Evolutionary conservation across 192 early-diverging fungal genomes (phyloP).

Genomic region (Glomus cerebriforme): DNA sequence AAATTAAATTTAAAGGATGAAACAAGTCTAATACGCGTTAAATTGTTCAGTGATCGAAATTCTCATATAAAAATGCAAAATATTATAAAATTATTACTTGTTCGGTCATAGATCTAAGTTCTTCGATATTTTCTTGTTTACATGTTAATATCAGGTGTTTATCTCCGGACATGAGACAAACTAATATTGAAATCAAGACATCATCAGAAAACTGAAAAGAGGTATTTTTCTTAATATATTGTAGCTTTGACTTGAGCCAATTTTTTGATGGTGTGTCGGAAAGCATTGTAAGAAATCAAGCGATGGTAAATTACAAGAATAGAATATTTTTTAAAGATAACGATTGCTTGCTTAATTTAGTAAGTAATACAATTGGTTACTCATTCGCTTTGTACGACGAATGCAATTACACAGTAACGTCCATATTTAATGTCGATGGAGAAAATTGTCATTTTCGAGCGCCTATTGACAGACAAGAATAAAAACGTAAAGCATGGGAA

Average conservation of each 20-base stretch:
- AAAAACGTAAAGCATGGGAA: constrained; percentile 40
- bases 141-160: constrained; percentile 55
- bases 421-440: neutral
- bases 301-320: neutral
- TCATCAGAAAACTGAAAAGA: constrained; percentile 53
- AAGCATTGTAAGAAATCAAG: neutral
- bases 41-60: neutral
- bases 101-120: constrained; percentile 49
- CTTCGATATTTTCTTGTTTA: constrained; percentile 38
- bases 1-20: neutral
- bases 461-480: neutral
- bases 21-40: neutral
- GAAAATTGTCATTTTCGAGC: neutral
- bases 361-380: neutral
- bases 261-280: constrained; percentile 37
- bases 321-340: neutral
- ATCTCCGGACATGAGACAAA: constrained; percentile 53
- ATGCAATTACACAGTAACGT: neutral
- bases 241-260: constrained; percentile 53
- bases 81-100: constrained; percentile 41
- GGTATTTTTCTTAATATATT: constrained; percentile 42
- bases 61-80: neutral
- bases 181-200: constrained; percentile 55
- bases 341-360: neutral
- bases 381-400: neutral